phyloP scores from a whole-genome alignment of 1,284 basidiomycete genomes.

The Jaminaea rosea region DNA sequence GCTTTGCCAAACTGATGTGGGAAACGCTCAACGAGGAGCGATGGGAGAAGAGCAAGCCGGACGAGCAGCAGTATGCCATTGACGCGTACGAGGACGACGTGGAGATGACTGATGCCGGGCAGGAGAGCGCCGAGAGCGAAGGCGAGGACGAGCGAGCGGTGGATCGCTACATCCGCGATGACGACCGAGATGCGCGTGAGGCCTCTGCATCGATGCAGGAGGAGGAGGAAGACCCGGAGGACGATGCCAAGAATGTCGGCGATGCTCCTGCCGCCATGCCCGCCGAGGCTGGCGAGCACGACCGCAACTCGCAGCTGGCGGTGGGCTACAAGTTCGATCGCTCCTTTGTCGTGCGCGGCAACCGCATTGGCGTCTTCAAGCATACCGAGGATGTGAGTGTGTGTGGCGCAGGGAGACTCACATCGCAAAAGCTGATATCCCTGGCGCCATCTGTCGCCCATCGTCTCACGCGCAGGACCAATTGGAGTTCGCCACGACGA shows the following conservation, averaged over 20 bases:
- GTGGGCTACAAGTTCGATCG: conserved; percentile 94
- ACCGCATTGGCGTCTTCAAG: conserved; percentile 94
- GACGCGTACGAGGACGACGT: conserved; percentile 63
- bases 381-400: conserved; percentile 68
- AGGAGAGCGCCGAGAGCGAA: conserved; percentile 21
- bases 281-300: conserved; percentile 9
- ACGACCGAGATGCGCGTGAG: conserved; percentile 40
- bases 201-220: conserved; percentile 40
- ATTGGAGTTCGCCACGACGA: conserved; percentile 79
- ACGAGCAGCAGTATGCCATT: conserved; percentile 58
- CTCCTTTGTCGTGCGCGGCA: conserved; percentile 89
- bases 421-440: too few relatives aligned
- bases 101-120: conserved; percentile 59
- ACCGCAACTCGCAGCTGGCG: conserved; percentile 72
- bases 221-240: conserved; percentile 57
- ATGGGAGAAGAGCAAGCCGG: conserved; percentile 60
- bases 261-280: conserved; percentile 20
- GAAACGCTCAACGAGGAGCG: conserved; percentile 66
- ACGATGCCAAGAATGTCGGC: conserved; percentile 48
- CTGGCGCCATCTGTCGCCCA: too few relatives aligned
- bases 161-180: conserved; percentile 57
- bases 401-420: too few relatives aligned
- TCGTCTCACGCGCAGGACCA: too few relatives aligned
- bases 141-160: conserved; percentile 26
- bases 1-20: conserved; percentile 69